phyloP scores from a whole-genome alignment of 192 early-diverging fungal genomes.

The Mortierella alpina region DNA sequence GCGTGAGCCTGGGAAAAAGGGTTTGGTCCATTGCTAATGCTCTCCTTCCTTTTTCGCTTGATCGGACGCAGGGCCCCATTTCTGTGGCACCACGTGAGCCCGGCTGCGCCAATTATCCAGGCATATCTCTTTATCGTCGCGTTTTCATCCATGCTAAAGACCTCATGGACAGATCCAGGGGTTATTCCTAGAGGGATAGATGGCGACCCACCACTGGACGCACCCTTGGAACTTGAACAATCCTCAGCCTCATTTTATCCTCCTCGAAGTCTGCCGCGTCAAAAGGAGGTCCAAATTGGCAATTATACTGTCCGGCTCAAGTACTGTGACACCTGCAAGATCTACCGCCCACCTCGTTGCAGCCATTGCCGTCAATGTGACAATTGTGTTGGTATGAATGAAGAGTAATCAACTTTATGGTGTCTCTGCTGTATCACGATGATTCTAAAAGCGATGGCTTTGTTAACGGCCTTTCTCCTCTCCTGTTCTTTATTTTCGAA shows the following conservation, averaged over 20 bases:
- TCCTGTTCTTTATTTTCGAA: slow-evolving; percentile 1
- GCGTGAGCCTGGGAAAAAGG: too few relatives aligned
- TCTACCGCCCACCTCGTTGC: slow-evolving; percentile 88
- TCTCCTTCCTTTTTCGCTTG: slow-evolving; percentile 1
- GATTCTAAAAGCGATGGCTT: neutral
- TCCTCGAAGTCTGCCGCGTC: slow-evolving; percentile 53
- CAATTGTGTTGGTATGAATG: slow-evolving; percentile 84
- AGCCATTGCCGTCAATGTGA: slow-evolving; percentile 91
- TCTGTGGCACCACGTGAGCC: slow-evolving; percentile 69
- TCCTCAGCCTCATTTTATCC: slow-evolving; percentile 43
- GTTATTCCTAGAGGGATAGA: slow-evolving; percentile 78
- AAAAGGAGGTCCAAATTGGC: slow-evolving; percentile 71
- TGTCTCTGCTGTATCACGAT: neutral
- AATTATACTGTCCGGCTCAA: slow-evolving; percentile 75
- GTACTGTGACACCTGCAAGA: slow-evolving; percentile 91
- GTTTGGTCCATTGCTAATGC: neutral
- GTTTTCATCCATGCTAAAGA: slow-evolving; percentile 75
- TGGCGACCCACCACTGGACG: slow-evolving; percentile 62
- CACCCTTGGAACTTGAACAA: slow-evolving; percentile 61
- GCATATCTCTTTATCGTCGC: slow-evolving; percentile 71
- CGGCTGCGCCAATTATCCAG: slow-evolving; percentile 74
- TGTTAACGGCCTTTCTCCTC: slow-evolving; percentile 1
- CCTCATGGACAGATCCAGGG: slow-evolving; percentile 83
- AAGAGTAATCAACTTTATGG: neutral
- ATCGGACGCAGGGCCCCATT: slow-evolving; percentile 67